These are phyloP conservation scores for Echeveria elegans DNA, from an alignment of 164 flowering plant species.

Conservation along the genomic window DNA sequence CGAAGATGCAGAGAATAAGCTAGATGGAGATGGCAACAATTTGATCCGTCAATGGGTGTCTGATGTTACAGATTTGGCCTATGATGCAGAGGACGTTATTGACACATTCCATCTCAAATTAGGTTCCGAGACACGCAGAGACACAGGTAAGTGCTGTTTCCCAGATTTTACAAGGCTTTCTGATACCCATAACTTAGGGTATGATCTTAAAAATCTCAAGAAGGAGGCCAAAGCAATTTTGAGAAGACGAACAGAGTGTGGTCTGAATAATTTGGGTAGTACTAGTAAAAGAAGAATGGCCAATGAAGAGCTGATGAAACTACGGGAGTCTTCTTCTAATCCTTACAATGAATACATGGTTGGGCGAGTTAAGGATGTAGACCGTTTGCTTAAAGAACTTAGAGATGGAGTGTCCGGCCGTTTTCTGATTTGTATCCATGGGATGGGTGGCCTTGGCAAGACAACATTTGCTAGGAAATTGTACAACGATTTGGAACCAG, in stretches of 20 bases:
- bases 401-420: not conserved
- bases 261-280: not conserved
- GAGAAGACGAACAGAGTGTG: not conserved
- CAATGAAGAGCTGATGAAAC: not conserved
- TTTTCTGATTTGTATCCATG: constrained; percentile 14
- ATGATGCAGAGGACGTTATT: not conserved
- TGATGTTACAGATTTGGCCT: constrained; percentile 12
- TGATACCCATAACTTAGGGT: not conserved
- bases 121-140: not conserved
- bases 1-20: constrained; percentile 8
- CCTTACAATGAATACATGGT: constrained; percentile 10
- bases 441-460: constrained; percentile 20
- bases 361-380: constrained; percentile 1
- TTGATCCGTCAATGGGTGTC: constrained; percentile 14
- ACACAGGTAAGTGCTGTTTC: not conserved
- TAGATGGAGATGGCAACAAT: not conserved
- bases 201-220: not conserved
- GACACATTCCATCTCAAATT: constrained; percentile 7
- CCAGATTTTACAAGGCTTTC: not conserved
- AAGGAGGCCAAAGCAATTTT: not conserved
- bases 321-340: constrained; percentile 9
- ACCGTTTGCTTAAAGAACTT: not conserved
- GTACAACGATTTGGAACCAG: not conserved
- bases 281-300: not conserved
- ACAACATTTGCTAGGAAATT: constrained; percentile 18